Percentiles rank a stretch among this genome's conserved stretches.
These are phyloP conservation scores for Brassica nigra DNA, from an alignment of 345 rosid species.

Conservation along the genomic window DNA sequence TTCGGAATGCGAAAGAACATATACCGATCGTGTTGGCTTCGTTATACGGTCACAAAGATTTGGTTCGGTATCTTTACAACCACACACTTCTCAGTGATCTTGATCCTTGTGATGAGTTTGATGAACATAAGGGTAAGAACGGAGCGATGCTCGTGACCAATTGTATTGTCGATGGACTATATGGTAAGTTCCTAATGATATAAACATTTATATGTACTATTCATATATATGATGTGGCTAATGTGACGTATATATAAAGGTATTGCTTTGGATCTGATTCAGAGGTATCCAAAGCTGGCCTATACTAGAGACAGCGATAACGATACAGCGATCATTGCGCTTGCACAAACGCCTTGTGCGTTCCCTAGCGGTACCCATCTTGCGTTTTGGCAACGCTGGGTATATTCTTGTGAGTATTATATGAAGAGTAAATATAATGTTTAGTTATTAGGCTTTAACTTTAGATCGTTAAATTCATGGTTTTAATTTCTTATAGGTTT, in stretches of 20 bases:
- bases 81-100: slow-evolving; percentile 51
- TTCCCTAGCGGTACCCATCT: slow-evolving; percentile 63
- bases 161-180: slow-evolving; percentile 63
- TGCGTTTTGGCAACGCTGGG: slow-evolving; percentile 57
- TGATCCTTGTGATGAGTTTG: slow-evolving; percentile 45
- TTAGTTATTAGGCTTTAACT: background rate
- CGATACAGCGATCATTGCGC: slow-evolving; percentile 59
- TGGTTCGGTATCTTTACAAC: slow-evolving; percentile 58
- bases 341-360: slow-evolving; percentile 69
- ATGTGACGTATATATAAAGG: slow-evolving; percentile 33
- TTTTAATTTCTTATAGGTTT: slow-evolving; percentile 10
- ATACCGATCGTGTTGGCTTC: slow-evolving; percentile 74
- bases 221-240: background rate
- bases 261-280: slow-evolving; percentile 68
- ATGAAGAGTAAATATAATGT: background rate
- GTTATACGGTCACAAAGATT: slow-evolving; percentile 59
- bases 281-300: slow-evolving; percentile 49
- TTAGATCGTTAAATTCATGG: background rate
- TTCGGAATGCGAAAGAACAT: slow-evolving; percentile 46
- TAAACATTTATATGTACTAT: background rate
- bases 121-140: slow-evolving; percentile 43
- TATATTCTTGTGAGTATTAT: slow-evolving; percentile 51
- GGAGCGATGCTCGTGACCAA: slow-evolving; percentile 66
- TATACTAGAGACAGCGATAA: slow-evolving; percentile 53
- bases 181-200: slow-evolving; percentile 45